A percentile compares a stretch with the other conserved stretches of the same genome.
phyloP scores from a whole-genome alignment of 805 yeast genomes.

The Metschnikowia anglica region DNA sequence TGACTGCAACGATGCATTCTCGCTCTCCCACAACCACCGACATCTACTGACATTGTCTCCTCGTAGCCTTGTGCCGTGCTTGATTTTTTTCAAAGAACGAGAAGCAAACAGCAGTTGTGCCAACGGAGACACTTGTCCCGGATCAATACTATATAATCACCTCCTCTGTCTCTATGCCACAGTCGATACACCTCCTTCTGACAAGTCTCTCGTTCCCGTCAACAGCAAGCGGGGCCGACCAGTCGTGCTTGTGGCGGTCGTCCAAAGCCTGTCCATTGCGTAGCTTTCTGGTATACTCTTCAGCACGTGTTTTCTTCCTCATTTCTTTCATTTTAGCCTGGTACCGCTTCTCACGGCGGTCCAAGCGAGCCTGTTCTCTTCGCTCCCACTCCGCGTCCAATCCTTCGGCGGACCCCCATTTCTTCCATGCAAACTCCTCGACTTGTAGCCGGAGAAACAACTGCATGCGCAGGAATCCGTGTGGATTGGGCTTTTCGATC shows the following conservation, averaged over 20 bases:
- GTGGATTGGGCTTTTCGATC: slow-evolving; percentile 91
- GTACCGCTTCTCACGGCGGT: slow-evolving; percentile 75
- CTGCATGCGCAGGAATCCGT: slow-evolving; percentile 92
- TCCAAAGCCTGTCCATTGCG: slow-evolving; percentile 56
- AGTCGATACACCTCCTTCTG: slow-evolving; percentile 65
- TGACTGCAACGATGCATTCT: too few relatives aligned
- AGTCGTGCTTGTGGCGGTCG: slow-evolving; percentile 69
- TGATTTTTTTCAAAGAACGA: background rate
- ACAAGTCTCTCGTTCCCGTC: slow-evolving; percentile 42
- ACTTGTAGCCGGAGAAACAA: slow-evolving; percentile 84
- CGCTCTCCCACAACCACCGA: too few relatives aligned
- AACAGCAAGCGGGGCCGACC: slow-evolving; percentile 56
- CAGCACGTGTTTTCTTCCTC: slow-evolving; percentile 91
- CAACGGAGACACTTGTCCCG: too few relatives aligned
- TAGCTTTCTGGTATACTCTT: slow-evolving; percentile 71
- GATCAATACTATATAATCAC: slow-evolving; percentile 46
- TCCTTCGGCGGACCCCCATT: slow-evolving; percentile 91
- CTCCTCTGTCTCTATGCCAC: slow-evolving; percentile 86
- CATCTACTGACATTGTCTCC: too few relatives aligned
- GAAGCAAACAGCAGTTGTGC: too few relatives aligned
- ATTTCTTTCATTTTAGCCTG: slow-evolving; percentile 77
- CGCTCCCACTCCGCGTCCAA: slow-evolving; percentile 91
- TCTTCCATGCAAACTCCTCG: slow-evolving; percentile 88
- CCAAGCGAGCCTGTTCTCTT: slow-evolving; percentile 68
- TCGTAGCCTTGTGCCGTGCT: too few relatives aligned